These are phyloP conservation scores for Trichosporon faecale DNA, from an alignment of 1,284 basidiomycete species.

Conservation along the genomic window DNA sequence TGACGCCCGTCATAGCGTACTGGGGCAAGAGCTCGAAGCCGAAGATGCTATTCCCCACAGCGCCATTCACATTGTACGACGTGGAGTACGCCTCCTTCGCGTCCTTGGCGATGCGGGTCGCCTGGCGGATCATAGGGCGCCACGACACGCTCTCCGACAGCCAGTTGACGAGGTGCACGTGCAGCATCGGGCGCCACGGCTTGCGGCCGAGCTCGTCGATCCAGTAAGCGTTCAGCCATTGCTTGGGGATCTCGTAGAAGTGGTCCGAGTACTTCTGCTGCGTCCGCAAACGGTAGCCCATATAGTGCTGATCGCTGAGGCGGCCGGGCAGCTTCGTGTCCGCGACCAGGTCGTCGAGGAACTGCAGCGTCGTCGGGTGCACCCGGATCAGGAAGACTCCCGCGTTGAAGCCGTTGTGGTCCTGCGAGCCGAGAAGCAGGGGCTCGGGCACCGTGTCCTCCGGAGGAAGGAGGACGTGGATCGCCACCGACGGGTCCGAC, in stretches of 20 bases:
- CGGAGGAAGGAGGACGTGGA: slow-evolving; percentile 24
- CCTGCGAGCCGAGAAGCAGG: slow-evolving; percentile 21
- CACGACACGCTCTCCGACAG: slow-evolving; percentile 14
- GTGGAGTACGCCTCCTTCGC: not conserved
- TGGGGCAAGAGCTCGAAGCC: slow-evolving; percentile 7
- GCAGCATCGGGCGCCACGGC: slow-evolving; percentile 15
- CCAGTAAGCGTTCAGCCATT: slow-evolving; percentile 24
- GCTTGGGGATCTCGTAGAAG: slow-evolving; percentile 22
- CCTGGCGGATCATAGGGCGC: slow-evolving; percentile 11
- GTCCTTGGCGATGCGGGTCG: not conserved
- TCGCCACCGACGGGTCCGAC: slow-evolving; percentile 21
- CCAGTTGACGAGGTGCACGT: slow-evolving; percentile 18
- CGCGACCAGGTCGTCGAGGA: slow-evolving; percentile 7
- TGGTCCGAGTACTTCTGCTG: not conserved
- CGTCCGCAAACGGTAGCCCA: slow-evolving; percentile 11
- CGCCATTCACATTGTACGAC: not conserved
- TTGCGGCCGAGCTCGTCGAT: slow-evolving; percentile 4
- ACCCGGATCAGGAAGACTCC: slow-evolving; percentile 23
- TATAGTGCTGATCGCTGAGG: slow-evolving; percentile 14
- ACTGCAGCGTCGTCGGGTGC: not conserved
- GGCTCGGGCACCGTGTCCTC: slow-evolving; percentile 9
- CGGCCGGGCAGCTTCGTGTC: not conserved
- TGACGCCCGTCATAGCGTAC: not conserved
- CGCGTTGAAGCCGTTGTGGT: slow-evolving; percentile 27
- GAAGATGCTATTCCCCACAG: not conserved